Percentiles rank a stretch among this genome's conserved stretches.
Conservation (phyloP, 2,329 filamentous ascomycete species). For the Paracamarosporium sp. region DNA sequence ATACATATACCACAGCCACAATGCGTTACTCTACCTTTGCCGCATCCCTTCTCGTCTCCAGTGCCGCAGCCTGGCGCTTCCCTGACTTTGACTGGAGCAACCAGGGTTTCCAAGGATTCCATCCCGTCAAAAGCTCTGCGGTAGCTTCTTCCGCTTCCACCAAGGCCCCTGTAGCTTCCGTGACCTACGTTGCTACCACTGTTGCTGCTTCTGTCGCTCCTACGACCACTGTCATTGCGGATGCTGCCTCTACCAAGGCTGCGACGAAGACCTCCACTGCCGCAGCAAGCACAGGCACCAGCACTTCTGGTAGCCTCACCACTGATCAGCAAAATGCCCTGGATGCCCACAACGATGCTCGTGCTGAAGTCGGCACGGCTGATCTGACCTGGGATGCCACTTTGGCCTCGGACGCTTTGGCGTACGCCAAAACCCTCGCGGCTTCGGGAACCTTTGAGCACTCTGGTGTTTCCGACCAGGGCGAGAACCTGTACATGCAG, state of each 20-base stretch:
- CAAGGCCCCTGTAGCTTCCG: background rate
- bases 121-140: background rate
- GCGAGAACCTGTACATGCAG: conserved; percentile 8
- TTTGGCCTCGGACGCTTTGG: background rate
- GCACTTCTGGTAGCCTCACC: conserved; percentile 1
- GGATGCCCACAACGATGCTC: conserved; percentile 9
- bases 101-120: background rate
- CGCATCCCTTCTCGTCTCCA: conserved; percentile 1
- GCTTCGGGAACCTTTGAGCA: conserved; percentile 1
- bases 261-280: background rate
- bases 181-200: background rate
- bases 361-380: conserved; percentile 6
- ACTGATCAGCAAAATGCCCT: conserved; percentile 2
- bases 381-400: conserved; percentile 3
- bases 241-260: background rate
- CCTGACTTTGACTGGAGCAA: background rate
- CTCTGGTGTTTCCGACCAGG: conserved; percentile 7
- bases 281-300: background rate
- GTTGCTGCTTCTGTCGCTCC: background rate
- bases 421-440: conserved; percentile 5
- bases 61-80: conserved; percentile 3
- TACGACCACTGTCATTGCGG: background rate
- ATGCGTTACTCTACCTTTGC: conserved; percentile 9
- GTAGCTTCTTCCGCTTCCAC: background rate
- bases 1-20: background rate